These are phyloP conservation scores for Xylariales sp. DNA, from an alignment of 2,329 filamentous ascomycete genomes.

Conservation along the genomic window DNA sequence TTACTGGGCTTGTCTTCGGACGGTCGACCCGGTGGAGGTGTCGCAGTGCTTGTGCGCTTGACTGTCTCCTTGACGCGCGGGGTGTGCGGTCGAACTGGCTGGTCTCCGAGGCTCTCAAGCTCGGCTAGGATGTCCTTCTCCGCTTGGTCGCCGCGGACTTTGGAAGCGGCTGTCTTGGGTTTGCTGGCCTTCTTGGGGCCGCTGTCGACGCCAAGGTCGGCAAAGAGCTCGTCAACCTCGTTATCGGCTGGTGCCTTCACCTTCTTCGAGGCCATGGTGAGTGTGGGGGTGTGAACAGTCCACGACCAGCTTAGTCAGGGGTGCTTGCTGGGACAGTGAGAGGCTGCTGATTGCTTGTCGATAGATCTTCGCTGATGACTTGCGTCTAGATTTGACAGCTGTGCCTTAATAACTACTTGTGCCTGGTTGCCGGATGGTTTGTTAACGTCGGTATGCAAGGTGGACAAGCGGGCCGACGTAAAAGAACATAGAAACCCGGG, in stretches of 20 bases:
- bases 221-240: conserved; percentile 62
- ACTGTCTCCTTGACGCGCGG: conserved; percentile 62
- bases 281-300: too few species aligned
- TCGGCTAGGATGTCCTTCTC: conserved; percentile 81
- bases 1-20: conserved; percentile 61
- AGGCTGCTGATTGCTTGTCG: too few species aligned
- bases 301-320: too few species aligned
- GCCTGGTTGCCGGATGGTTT: neutral
- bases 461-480: conserved; percentile 6
- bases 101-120: conserved; percentile 73
- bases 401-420: too few species aligned
- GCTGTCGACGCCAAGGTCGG: conserved; percentile 52
- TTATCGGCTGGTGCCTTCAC: conserved; percentile 53
- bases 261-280: conserved; percentile 56
- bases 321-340: too few species aligned
- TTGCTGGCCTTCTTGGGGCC: conserved; percentile 47
- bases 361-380: too few species aligned
- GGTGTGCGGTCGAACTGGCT: conserved; percentile 75
- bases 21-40: conserved; percentile 46
- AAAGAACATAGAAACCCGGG: too few species aligned
- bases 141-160: conserved; percentile 33
- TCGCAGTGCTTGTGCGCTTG: conserved; percentile 46
- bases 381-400: too few species aligned
- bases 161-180: conserved; percentile 44
- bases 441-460: conserved; percentile 4